Percentiles rank a stretch among this genome's conserved stretches.
These are phyloP conservation scores for Colletotrichum cordylinicola DNA, from an alignment of 2,329 filamentous ascomycete genomes.

Conservation along the genomic window DNA sequence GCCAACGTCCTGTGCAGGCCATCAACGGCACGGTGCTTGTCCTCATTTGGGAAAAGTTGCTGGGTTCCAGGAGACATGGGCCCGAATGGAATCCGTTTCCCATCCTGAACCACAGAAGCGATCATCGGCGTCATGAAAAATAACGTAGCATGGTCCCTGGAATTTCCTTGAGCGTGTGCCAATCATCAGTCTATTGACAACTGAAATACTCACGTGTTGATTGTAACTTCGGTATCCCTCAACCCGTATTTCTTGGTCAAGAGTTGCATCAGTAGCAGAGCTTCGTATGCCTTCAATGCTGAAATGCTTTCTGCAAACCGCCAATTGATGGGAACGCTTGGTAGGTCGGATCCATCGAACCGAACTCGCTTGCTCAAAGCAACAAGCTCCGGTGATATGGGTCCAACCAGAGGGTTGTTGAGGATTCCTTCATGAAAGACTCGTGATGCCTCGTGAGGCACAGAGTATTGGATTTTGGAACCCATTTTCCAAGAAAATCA, in stretches of 20 bases:
- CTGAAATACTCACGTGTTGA: constrained; percentile 44
- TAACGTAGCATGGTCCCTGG: constrained; percentile 13
- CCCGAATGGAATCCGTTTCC: background rate
- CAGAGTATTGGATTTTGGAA: background rate
- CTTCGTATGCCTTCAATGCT: constrained; percentile 53
- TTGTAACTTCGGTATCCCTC: constrained; percentile 43
- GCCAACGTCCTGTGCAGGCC: background rate
- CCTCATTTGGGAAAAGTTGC: background rate
- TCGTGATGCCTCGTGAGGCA: background rate
- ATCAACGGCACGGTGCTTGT: background rate
- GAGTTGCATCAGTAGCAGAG: constrained; percentile 47
- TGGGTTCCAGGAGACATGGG: background rate
- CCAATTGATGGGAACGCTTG: constrained; percentile 60
- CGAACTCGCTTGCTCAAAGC: constrained; percentile 27
- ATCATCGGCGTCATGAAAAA: constrained; percentile 13
- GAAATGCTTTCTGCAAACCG: constrained; percentile 59
- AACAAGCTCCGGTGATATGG: background rate
- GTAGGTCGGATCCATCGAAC: constrained; percentile 47
- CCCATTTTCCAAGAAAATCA: background rate
- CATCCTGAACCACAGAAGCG: background rate
- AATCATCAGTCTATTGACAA: background rate
- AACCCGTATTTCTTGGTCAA: constrained; percentile 50
- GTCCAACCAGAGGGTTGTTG: background rate
- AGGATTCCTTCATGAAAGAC: background rate
- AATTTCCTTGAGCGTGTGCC: background rate